Base-by-base conservation (phyloP, 2,329 filamentous ascomycete species). In the Parascedosporium putredinis region DNA sequence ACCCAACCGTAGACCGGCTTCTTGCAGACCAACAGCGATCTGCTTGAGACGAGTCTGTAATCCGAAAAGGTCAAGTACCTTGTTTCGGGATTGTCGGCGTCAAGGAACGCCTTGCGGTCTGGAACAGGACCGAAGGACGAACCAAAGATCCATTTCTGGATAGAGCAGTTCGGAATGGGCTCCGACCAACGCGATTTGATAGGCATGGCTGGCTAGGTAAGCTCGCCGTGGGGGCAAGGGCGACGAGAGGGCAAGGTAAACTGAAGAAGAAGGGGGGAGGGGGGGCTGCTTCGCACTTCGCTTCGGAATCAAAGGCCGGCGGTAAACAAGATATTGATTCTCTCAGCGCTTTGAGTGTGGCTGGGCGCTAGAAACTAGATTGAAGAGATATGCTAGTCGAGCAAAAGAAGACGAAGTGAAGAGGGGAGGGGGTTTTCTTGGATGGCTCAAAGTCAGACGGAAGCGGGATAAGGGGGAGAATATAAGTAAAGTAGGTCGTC, bases 31-130 rank as follows among this genome's bases (percentile, higher is more conserved):
- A 1, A 79, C 70, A 1, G 85, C 87, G 29, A 93, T 67, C 12
- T 86, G 80, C 63, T 89, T 84, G 81, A 75, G 70, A 85, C 83
- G 55, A 83, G 70, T 20, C 86, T 81, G 62, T 83, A 86, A 52
- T 76, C 73, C 54, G 73, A 61, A 34, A 77, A 69, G 3, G 82
- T 85, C 34, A 93, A 69, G 55, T 74, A 80, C 57, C 84, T 79
- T 7, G 76, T 81, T 5, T 86, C 76, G 1, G 87, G 83, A 1
- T 75, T 69, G 31, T 79, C 74, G 7, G 84, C 78, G 57, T 89
- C 85, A 47, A 87, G 70, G 57, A 82, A 78, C 31, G 68, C 65
- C 49, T 68, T 65, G 43, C 61, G 64, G 45, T 75, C 65, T 2
- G 67, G 57, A 5, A 79, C 63, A 5, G 66, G 61, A 5, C 59